Conservation (phyloP, 768 basidiomycete genomes). For the Panaeolus papilionaceus region DNA sequence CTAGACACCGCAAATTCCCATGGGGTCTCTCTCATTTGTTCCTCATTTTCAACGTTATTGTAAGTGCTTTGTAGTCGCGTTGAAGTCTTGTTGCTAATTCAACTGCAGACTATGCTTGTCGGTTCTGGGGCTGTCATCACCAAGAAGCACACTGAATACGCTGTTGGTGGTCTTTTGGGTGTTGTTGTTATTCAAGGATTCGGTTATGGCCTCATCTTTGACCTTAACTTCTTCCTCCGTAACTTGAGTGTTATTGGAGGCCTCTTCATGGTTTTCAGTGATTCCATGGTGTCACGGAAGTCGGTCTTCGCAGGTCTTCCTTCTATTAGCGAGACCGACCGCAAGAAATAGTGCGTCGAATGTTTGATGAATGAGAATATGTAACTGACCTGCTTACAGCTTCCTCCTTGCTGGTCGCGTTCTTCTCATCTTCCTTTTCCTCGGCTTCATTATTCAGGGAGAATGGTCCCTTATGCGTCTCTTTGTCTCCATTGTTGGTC, state of each 20-base stretch:
- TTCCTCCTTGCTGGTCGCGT: conserved; percentile 98
- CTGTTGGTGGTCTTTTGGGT: conserved; percentile 86
- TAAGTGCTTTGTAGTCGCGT: conserved; percentile 48
- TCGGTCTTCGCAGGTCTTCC: conserved; percentile 92
- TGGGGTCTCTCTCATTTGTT: conserved; percentile 96
- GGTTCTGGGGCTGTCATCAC: conserved; percentile 87
- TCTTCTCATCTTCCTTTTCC: conserved; percentile 97
- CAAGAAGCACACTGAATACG: conserved; percentile 87
- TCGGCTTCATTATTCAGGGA: conserved; percentile 96
- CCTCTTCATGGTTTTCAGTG: conserved; percentile 98
- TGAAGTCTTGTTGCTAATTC: background rate
- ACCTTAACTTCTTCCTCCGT: conserved; percentile 99
- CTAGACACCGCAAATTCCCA: conserved; percentile 92
- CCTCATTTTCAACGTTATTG: conserved; percentile 89
- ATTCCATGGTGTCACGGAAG: conserved; percentile 89
- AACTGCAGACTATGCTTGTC: conserved; percentile 79
- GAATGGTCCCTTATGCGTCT: conserved; percentile 88
- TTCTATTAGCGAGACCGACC: conserved; percentile 89
- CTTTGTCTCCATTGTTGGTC: conserved; percentile 87
- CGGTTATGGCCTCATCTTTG: conserved; percentile 99
- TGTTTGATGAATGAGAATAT: background rate
- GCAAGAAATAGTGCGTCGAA: conserved; percentile 91
- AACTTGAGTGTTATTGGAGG: conserved; percentile 98
- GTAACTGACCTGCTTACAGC: conserved; percentile 45
- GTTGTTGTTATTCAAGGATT: conserved; percentile 97